phyloP scores from a whole-genome alignment of 768 basidiomycete species.

The Mycena vulgaris region DNA sequence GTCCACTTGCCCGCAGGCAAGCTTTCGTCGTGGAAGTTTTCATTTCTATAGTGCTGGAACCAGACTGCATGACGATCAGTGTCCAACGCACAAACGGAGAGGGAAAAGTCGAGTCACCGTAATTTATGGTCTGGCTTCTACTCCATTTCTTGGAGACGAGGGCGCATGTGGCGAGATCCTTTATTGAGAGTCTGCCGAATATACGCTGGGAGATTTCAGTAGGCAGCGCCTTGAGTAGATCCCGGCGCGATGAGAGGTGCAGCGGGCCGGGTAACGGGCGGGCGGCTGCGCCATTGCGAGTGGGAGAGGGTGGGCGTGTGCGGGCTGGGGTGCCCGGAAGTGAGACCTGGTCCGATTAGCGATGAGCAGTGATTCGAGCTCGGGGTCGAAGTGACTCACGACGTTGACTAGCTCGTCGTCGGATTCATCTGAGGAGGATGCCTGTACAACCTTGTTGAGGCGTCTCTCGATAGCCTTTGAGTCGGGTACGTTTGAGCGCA shows the following conservation, averaged over 20 bases:
- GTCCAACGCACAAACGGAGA: constrained; percentile 4
- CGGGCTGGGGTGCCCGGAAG: constrained; percentile 77
- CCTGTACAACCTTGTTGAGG: constrained; percentile 49
- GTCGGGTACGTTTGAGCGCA: constrained; percentile 67
- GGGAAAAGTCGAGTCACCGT: constrained; percentile 63
- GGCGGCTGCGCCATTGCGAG: constrained; percentile 60
- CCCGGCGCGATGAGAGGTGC: constrained; percentile 59
- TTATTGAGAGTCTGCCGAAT: constrained; percentile 73
- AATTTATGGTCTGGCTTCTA: constrained; percentile 92
- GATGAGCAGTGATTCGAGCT: constrained; percentile 9
- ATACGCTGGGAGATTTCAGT: constrained; percentile 88
- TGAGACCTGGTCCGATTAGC: constrained; percentile 65
- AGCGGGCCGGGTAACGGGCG: constrained; percentile 66
- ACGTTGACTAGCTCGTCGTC: constrained; percentile 81
- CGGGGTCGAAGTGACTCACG: constrained; percentile 57
- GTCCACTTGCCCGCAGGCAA: constrained; percentile 92
- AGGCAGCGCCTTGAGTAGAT: constrained; percentile 81
- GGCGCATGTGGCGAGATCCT: constrained; percentile 83
- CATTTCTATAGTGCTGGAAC: constrained; percentile 93
- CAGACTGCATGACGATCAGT: constrained; percentile 71
- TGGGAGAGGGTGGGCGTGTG: constrained; percentile 74
- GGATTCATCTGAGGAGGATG: constrained; percentile 63
- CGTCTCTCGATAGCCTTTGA: constrained; percentile 50
- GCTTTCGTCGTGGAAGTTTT: constrained; percentile 87
- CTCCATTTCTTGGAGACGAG: constrained; percentile 90